Evolutionary conservation across 2,329 filamentous ascomycete genomes (phyloP).

Genomic region (Daldinia sp.): DNA sequence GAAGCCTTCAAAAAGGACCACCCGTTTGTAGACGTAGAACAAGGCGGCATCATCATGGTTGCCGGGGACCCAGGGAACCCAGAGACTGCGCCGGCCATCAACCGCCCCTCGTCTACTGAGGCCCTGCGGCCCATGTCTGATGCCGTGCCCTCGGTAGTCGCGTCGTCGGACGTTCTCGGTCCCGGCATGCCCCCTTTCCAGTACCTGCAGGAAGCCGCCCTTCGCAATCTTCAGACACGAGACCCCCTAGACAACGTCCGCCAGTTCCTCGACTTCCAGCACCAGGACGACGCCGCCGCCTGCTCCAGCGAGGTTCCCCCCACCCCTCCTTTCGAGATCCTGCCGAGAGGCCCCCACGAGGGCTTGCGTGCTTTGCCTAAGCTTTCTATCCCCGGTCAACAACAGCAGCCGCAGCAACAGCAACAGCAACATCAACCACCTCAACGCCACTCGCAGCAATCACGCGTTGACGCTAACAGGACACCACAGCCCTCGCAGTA

Average conservation of each 20-base stretch:
- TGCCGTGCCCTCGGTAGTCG: slow-evolving; percentile 81
- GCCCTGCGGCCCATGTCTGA: slow-evolving; percentile 75
- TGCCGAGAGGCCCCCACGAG: slow-evolving; percentile 61
- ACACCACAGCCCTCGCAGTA: slow-evolving; percentile 30
- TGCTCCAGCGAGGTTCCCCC: slow-evolving; percentile 66
- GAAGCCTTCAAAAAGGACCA: slow-evolving; percentile 78
- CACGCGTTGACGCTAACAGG: slow-evolving; percentile 36
- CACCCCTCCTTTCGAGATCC: slow-evolving; percentile 74
- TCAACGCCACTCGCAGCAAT: slow-evolving; percentile 28
- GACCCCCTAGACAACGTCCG: slow-evolving; percentile 94
- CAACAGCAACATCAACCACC: slow-evolving; percentile 37
- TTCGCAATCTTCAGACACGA: slow-evolving; percentile 73
- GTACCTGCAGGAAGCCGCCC: slow-evolving; percentile 76
- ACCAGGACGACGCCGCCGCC: slow-evolving; percentile 49
- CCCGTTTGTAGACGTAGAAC: slow-evolving; percentile 68
- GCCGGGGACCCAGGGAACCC: slow-evolving; percentile 83
- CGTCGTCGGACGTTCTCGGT: slow-evolving; percentile 89
- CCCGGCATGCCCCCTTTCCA: slow-evolving; percentile 70
- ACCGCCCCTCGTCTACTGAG: slow-evolving; percentile 61
- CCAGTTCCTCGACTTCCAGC: slow-evolving; percentile 89
- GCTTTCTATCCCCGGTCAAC: slow-evolving; percentile 63
- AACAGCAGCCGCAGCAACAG: slow-evolving; percentile 28
- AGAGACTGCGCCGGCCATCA: slow-evolving; percentile 65
- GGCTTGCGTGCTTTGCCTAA: slow-evolving; percentile 68
- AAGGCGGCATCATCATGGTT: slow-evolving; percentile 75